A percentile compares a stretch with the other conserved stretches of the same genome.
phyloP scores from a whole-genome alignment of 1,284 basidiomycete species.

The Ganoderma boninense region DNA sequence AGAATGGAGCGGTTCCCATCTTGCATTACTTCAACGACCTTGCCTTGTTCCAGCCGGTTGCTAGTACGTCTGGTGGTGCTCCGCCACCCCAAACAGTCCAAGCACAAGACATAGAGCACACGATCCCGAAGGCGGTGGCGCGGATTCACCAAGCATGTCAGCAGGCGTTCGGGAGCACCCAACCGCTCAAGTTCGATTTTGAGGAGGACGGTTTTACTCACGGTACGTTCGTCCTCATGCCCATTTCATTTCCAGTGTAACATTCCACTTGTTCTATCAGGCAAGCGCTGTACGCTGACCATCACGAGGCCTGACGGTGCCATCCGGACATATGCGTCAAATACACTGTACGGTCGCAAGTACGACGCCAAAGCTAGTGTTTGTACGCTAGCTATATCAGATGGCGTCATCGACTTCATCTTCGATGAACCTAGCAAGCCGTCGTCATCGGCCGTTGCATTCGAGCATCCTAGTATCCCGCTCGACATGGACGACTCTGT shows the following conservation, averaged over 20 bases:
- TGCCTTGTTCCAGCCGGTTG: background rate
- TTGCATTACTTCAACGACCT: conserved; percentile 8
- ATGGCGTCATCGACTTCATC: conserved; percentile 68
- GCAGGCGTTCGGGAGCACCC: conserved; percentile 48
- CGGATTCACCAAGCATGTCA: conserved; percentile 54
- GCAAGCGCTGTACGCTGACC: conserved; percentile 64
- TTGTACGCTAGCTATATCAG: conserved; percentile 60
- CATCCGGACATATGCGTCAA: conserved; percentile 59
- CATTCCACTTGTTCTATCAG: conserved; percentile 40
- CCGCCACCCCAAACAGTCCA: background rate
- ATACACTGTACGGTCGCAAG: conserved; percentile 51
- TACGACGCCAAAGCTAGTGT: conserved; percentile 55
- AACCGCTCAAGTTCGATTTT: conserved; percentile 53
- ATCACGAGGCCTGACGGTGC: conserved; percentile 61
- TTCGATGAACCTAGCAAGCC: conserved; percentile 41
- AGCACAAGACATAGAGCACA: background rate
- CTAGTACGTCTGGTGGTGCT: background rate
- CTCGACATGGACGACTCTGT: conserved; percentile 38
- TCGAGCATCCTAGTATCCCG: conserved; percentile 15
- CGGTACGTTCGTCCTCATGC: conserved; percentile 38
- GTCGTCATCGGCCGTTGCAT: conserved; percentile 13
- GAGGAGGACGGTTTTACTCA: conserved; percentile 46
- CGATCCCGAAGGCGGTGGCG: conserved; percentile 23
- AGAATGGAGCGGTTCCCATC: background rate
- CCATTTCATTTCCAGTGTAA: background rate